phyloP scores from a whole-genome alignment of 139 green algal genomes.

The Coelastrella sp. region DNA sequence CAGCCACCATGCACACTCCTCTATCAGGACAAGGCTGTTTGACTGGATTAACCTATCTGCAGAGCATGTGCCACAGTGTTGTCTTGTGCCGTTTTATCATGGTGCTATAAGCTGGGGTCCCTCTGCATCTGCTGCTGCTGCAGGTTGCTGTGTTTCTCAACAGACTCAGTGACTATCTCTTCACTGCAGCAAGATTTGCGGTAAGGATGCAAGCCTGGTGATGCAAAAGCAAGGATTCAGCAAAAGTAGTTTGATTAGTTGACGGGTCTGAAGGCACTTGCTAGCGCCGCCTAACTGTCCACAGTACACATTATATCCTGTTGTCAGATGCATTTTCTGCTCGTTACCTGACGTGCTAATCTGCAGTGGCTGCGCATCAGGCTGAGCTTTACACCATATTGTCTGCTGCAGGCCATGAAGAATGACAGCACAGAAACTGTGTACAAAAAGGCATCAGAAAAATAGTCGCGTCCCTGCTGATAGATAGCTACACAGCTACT shows the following conservation, averaged over 20 bases:
- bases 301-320: too few species aligned
- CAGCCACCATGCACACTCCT: too few species aligned
- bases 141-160: slow-evolving; percentile 88
- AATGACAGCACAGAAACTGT: slow-evolving; percentile 45
- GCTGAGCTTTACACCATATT: too few species aligned
- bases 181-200: slow-evolving; percentile 85
- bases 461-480: neutral
- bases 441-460: slow-evolving; percentile 57
- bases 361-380: neutral
- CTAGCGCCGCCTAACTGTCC: neutral
- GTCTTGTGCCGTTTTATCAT: neutral
- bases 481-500: too few species aligned
- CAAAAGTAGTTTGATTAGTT: neutral
- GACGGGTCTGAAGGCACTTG: neutral
- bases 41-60: neutral
- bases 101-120: neutral
- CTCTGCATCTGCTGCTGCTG: slow-evolving; percentile 61
- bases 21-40: too few species aligned
- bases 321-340: neutral
- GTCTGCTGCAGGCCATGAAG: slow-evolving; percentile 45
- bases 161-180: slow-evolving; percentile 96
- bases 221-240: neutral
- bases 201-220: slow-evolving; percentile 42
- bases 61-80: neutral
- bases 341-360: neutral